These are phyloP conservation scores for Lycium ferocissimum DNA, from an alignment of 257 asterid species.

Conservation along the genomic window DNA sequence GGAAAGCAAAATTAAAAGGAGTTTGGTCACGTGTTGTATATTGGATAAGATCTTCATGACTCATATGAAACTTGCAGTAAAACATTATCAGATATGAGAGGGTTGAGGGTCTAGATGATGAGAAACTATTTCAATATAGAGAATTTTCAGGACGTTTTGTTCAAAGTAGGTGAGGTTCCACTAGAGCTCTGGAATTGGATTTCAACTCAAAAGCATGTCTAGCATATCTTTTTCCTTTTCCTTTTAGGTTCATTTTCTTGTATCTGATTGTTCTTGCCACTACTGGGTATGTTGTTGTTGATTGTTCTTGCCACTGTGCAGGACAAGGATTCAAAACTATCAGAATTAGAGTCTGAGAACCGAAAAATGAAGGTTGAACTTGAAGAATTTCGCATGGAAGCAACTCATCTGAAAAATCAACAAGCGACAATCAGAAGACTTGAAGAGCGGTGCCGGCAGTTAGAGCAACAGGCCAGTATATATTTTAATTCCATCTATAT, in stretches of 20 bases:
- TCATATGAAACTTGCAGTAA: background rate
- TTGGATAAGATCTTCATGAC: constrained; percentile 22
- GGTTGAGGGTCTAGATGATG: background rate
- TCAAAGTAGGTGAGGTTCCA: background rate
- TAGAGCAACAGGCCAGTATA: constrained; percentile 88
- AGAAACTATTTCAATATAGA: constrained; percentile 11
- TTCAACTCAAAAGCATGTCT: constrained; percentile 17
- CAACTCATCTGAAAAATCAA: constrained; percentile 96
- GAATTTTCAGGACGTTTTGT: constrained; percentile 6
- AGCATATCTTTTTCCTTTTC: constrained; percentile 5
- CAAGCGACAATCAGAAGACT: constrained; percentile 97
- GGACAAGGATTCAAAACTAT: constrained; percentile 89
- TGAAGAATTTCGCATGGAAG: constrained; percentile 94
- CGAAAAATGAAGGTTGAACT: constrained; percentile 99
- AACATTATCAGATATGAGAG: background rate
- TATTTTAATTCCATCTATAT: background rate
- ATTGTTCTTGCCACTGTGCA: constrained; percentile 39
- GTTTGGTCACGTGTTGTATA: background rate
- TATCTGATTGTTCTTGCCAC: constrained; percentile 8
- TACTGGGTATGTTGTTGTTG: background rate
- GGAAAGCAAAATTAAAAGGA: background rate
- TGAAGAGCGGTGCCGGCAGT: constrained; percentile 97
- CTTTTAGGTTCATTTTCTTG: constrained; percentile 4
- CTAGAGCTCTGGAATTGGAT: constrained; percentile 13
- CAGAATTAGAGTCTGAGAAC: constrained; percentile 92